phyloP scores from a whole-genome alignment of 2,329 filamentous ascomycete genomes.

The Colletotrichum costaricense region DNA sequence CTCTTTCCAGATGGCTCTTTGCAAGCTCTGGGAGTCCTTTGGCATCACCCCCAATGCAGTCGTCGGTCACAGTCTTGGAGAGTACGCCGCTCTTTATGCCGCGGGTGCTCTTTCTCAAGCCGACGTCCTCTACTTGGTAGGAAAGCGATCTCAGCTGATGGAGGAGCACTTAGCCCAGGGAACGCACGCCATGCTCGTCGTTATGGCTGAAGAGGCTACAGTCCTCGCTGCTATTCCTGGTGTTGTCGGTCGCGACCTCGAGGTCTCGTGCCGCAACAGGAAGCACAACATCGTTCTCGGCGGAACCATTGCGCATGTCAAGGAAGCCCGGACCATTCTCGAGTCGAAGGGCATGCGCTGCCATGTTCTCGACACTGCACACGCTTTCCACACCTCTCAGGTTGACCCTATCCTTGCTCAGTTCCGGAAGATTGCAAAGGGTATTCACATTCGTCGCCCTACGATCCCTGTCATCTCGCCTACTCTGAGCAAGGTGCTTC shows the following conservation, averaged over 20 bases:
- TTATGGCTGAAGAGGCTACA: conserved; percentile 59
- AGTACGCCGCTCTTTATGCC: conserved; percentile 78
- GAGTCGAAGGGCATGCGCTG: conserved; percentile 50
- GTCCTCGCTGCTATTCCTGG: conserved; percentile 65
- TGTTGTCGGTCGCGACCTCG: conserved; percentile 47
- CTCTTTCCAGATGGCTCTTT: conserved; percentile 67
- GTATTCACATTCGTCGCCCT: conserved; percentile 55
- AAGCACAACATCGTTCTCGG: conserved; percentile 78
- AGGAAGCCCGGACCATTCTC: conserved; percentile 53
- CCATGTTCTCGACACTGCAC: conserved; percentile 59
- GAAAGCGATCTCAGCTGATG: conserved; percentile 72
- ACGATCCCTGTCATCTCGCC: conserved; percentile 75
- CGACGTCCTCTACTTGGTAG: conserved; percentile 79
- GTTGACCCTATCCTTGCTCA: conserved; percentile 67
- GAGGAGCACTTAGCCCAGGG: conserved; percentile 71
- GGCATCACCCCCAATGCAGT: conserved; percentile 66
- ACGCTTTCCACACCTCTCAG: conserved; percentile 65
- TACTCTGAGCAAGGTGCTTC: conserved; percentile 64
- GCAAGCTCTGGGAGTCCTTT: conserved; percentile 65
- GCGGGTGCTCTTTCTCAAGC: conserved; percentile 77
- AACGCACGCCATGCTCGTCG: conserved; percentile 70
- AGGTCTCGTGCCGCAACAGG: conserved; percentile 79
- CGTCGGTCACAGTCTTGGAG: conserved; percentile 74
- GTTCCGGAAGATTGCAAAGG: conserved; percentile 59
- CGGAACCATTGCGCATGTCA: conserved; percentile 54